Conservation (phyloP, 2,329 filamentous ascomycete species). For the Xylaria sp. region DNA sequence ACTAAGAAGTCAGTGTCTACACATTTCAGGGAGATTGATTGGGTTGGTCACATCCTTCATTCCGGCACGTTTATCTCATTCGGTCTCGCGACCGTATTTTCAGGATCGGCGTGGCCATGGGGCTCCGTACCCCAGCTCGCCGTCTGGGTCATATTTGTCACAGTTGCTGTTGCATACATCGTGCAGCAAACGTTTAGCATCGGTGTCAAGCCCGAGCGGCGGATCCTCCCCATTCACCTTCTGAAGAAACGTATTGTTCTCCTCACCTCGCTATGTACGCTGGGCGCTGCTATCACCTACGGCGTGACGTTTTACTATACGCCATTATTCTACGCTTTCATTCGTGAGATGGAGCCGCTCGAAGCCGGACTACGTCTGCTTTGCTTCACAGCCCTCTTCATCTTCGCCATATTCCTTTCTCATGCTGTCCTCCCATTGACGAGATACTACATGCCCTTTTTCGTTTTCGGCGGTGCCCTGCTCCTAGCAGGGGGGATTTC, state of each 20-base stretch:
- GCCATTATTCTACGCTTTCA: slow-evolving; percentile 64
- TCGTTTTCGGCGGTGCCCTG: slow-evolving; percentile 46
- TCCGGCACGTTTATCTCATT: slow-evolving; percentile 50
- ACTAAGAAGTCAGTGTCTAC: slow-evolving; percentile 39
- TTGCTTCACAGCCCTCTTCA: slow-evolving; percentile 46
- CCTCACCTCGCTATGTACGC: slow-evolving; percentile 56
- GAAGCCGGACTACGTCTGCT: slow-evolving; percentile 56
- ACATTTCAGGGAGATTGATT: slow-evolving; percentile 54
- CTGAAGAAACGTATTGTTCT: slow-evolving; percentile 53
- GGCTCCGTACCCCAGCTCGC: slow-evolving; percentile 58
- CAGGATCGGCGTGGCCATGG: slow-evolving; percentile 62
- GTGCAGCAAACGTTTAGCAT: slow-evolving; percentile 58
- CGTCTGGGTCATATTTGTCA: slow-evolving; percentile 57
- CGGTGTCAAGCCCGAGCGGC: slow-evolving; percentile 53
- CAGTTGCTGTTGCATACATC: slow-evolving; percentile 55
- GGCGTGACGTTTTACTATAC: slow-evolving; percentile 61
- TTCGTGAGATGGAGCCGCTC: slow-evolving; percentile 54
- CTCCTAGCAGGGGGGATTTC: slow-evolving; percentile 45
- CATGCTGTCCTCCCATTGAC: slow-evolving; percentile 54
- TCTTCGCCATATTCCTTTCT: slow-evolving; percentile 37
- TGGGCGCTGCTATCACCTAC: slow-evolving; percentile 49
- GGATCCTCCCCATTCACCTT: slow-evolving; percentile 61
- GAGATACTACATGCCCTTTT: slow-evolving; percentile 54
- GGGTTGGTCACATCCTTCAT: slow-evolving; percentile 58
- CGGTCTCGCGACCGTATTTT: slow-evolving; percentile 56